Evolutionary conservation across 2,329 filamentous ascomycete genomes (phyloP).

Genomic region (Colletotrichum sp.): DNA sequence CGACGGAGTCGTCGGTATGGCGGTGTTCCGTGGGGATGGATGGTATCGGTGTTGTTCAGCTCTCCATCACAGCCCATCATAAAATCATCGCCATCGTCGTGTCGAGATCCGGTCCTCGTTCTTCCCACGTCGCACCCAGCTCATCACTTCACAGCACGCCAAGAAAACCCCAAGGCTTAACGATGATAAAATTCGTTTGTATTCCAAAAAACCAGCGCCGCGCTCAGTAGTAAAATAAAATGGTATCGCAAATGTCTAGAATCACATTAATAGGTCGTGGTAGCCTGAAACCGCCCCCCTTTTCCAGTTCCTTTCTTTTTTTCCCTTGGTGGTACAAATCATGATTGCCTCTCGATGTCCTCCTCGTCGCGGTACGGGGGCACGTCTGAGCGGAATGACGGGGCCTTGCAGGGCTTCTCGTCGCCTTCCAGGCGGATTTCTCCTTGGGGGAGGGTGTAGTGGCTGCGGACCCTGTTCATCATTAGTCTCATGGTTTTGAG

Average conservation of each 20-base stretch:
- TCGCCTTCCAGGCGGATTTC: conserved; percentile 5
- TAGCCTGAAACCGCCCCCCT: not conserved
- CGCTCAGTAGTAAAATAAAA: conserved; percentile 3
- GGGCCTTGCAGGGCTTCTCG: conserved; percentile 1
- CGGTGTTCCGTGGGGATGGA: too few species aligned
- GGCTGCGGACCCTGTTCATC: not conserved
- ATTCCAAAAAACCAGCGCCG: conserved; percentile 6
- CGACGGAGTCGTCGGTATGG: too few species aligned
- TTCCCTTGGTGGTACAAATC: not conserved
- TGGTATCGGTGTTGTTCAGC: rapidly evolving
- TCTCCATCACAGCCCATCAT: not conserved
- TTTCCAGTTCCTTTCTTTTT: not conserved
- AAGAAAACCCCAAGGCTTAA: not conserved
- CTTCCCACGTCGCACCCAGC: not conserved
- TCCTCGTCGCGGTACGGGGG: not conserved
- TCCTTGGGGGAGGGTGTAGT: conserved; percentile 3
- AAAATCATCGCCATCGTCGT: not conserved
- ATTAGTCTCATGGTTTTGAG: not conserved
- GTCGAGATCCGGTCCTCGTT: too few species aligned
- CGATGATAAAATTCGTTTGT: not conserved
- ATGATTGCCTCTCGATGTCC: not conserved
- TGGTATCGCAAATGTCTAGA: conserved; percentile 14
- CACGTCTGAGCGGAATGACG: conserved; percentile 7
- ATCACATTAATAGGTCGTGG: conserved; percentile 1
- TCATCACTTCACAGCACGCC: not conserved